Percentiles rank a stretch among this genome's conserved stretches.
Conservation (phyloP, 257 asterid genomes). For the Perilla frutescens region DNA sequence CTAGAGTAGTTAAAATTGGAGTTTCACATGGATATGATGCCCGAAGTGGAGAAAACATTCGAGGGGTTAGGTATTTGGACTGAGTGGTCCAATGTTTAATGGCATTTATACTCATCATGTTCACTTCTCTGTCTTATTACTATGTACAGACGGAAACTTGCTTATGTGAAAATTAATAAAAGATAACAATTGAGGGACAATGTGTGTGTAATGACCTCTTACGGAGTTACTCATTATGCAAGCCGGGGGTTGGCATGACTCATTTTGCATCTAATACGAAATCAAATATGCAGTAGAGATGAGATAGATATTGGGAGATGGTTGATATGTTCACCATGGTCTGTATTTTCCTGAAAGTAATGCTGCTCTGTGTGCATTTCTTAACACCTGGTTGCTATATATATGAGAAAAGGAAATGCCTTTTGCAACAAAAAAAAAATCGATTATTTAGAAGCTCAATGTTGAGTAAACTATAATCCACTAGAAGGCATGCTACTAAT, state of each 20-base stretch:
- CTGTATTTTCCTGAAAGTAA: not conserved
- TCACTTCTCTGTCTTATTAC: not conserved
- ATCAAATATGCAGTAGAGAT: too few species aligned
- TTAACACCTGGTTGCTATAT: not conserved
- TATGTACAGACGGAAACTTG: not conserved
- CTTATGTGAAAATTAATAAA: not conserved
- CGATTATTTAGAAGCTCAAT: not conserved
- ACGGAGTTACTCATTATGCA: not conserved
- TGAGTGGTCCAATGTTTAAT: not conserved
- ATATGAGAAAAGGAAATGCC: not conserved
- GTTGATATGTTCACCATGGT: too few species aligned
- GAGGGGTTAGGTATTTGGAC: not conserved
- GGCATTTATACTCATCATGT: not conserved
- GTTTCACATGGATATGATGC: conserved; percentile 1
- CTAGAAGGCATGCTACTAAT: conserved; percentile 27
- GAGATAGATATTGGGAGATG: too few species aligned
- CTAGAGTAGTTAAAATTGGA: not conserved
- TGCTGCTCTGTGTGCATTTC: not conserved
- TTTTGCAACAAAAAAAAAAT: not conserved
- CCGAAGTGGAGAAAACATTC: too few species aligned
- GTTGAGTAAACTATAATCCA: not conserved
- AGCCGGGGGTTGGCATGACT: too few species aligned
- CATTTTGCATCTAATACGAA: too few species aligned
- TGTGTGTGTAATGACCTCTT: not conserved
- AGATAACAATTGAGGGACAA: not conserved